Evolutionary conservation across 495 filamentous ascomycete species (phyloP).

Genomic region (Penicillium desertorum): DNA sequence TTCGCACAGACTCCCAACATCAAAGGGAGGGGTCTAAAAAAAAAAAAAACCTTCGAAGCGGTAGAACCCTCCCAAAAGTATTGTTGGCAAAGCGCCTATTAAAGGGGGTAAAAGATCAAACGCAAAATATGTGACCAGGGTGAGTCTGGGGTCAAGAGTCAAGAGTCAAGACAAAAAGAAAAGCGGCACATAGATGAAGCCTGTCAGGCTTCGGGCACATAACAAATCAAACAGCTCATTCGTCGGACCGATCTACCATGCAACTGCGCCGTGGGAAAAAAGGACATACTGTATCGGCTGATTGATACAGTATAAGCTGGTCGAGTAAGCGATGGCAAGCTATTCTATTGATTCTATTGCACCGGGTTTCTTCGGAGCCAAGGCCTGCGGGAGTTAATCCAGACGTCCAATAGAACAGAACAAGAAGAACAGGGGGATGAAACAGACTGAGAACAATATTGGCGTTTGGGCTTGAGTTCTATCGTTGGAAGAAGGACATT

Average conservation of each 20-base stretch:
- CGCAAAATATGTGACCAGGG: constrained; percentile 2
- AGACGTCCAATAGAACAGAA: not conserved
- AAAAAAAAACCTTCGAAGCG: not conserved
- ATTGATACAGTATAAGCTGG: constrained; percentile 13
- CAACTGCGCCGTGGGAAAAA: constrained; percentile 10
- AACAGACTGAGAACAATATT: constrained; percentile 5
- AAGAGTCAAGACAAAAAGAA: not conserved
- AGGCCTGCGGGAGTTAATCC: constrained; percentile 20
- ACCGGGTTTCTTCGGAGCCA: constrained; percentile 16
- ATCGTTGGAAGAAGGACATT: not conserved
- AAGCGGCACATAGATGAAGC: constrained; percentile 12
- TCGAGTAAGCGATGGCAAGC: constrained; percentile 15
- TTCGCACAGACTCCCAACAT: constrained; percentile 6
- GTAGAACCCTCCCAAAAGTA: not conserved
- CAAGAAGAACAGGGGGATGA: constrained; percentile 14
- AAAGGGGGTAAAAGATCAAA: not conserved
- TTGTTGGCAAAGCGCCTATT: not conserved
- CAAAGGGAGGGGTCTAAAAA: not conserved
- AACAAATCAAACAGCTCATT: constrained; percentile 15
- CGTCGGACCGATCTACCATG: constrained; percentile 11
- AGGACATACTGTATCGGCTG: constrained; percentile 7
- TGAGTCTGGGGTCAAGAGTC: constrained; percentile 1
- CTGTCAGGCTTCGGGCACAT: constrained; percentile 21
- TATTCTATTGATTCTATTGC: constrained; percentile 14
- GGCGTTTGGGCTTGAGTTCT: constrained; percentile 5